phyloP scores from a whole-genome alignment of 108 stramenopile genomes.

The Nitzschia inconspicua region DNA sequence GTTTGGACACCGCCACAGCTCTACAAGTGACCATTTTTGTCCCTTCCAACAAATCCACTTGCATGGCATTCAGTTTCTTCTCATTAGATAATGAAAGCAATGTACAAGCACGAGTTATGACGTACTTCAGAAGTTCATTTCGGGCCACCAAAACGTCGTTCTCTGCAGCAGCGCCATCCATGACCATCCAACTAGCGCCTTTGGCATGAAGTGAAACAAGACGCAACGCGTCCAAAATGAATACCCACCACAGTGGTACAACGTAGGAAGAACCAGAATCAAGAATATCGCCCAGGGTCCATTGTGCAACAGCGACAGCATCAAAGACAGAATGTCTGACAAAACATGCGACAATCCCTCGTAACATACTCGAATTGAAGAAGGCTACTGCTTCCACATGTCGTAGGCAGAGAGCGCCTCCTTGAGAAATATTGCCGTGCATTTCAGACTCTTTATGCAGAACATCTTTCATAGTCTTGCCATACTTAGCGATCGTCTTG shows the following conservation, averaged over 20 bases:
- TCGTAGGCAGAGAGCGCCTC: conserved; percentile 40
- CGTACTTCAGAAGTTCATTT: conserved; percentile 36
- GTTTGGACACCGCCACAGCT: too few species aligned
- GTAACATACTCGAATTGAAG: conserved; percentile 23
- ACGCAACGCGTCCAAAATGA: conserved; percentile 35
- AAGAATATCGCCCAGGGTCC: conserved; percentile 46
- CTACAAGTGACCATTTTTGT: conserved; percentile 17
- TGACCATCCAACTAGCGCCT: conserved; percentile 38
- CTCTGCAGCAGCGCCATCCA: conserved; percentile 33
- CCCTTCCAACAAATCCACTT: conserved; percentile 43
- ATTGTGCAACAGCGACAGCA: conserved; percentile 40
- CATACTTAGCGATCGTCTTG: conserved; percentile 43
- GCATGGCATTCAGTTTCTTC: conserved; percentile 32
- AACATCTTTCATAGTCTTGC: conserved; percentile 38
- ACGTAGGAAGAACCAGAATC: conserved; percentile 2
- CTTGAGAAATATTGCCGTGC: conserved; percentile 39
- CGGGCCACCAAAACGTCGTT: conserved; percentile 29
- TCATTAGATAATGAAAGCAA: conserved; percentile 26
- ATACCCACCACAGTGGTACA: conserved; percentile 48
- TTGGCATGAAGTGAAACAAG: conserved; percentile 16
- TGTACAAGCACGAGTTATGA: conserved; percentile 40
- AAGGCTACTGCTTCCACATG: conserved; percentile 27
- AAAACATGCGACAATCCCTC: conserved; percentile 36
- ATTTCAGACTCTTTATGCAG: conserved; percentile 52
- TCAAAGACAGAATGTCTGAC: conserved; percentile 38